phyloP scores from a whole-genome alignment of 495 filamentous ascomycete species.

The Rhypophila decipiens region DNA sequence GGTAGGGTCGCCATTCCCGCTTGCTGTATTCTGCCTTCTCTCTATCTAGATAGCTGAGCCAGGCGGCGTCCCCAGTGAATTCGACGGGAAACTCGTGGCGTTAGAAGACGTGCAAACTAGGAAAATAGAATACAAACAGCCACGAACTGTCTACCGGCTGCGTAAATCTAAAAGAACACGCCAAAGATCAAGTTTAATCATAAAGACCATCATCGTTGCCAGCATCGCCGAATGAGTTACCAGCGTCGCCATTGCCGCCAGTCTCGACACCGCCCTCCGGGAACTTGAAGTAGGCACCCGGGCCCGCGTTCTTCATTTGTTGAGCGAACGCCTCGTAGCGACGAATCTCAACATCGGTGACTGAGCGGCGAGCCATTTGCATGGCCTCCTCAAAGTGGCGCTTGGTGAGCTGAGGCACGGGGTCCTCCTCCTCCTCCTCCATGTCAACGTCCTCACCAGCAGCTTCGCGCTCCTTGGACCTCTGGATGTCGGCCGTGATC shows the following conservation, averaged over 20 bases:
- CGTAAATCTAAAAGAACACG: conserved; percentile 3
- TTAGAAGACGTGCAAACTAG: background rate
- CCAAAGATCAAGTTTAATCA: conserved; percentile 28
- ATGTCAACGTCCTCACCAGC: conserved; percentile 74
- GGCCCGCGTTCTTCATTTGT: conserved; percentile 95
- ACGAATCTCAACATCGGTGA: conserved; percentile 93
- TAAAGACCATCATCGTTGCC: conserved; percentile 89
- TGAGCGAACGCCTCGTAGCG: conserved; percentile 98
- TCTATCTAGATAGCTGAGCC: no score
- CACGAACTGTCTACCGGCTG: conserved; percentile 3
- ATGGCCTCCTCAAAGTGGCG: conserved; percentile 99
- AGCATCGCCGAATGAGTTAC: conserved; percentile 69
- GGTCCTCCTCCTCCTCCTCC: conserved; percentile 79
- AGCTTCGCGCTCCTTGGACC: conserved; percentile 78
- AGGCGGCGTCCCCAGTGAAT: no score
- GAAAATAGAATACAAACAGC: conserved; percentile 16
- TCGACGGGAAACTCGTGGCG: background rate
- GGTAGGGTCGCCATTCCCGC: no score
- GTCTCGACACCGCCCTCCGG: conserved; percentile 62
- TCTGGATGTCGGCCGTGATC: conserved; percentile 85
- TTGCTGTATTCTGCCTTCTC: no score
- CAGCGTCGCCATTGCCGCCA: conserved; percentile 38
- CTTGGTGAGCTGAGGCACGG: conserved; percentile 92
- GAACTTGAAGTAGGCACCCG: conserved; percentile 96
- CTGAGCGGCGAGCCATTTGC: conserved; percentile 84